Evolutionary conservation across 2,329 filamentous ascomycete genomes (phyloP).

Genomic region (Coniochaeta prunicola): DNA sequence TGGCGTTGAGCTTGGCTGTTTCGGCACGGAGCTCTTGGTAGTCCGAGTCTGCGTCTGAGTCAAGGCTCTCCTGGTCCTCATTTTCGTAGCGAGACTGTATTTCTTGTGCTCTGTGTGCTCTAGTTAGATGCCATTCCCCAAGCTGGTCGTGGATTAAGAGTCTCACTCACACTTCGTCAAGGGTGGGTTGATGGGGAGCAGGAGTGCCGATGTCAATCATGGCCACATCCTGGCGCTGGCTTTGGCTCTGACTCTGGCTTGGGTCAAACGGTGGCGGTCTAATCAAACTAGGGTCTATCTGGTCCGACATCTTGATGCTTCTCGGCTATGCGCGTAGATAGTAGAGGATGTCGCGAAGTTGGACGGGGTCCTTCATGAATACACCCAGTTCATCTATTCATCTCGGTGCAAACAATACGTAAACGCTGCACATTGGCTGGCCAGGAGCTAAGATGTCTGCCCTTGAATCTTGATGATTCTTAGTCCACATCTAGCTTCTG

Average conservation of each 20-base stretch:
- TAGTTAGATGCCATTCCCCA: background rate
- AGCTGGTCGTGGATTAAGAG: background rate
- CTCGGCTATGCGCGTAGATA: background rate
- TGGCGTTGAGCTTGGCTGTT: constrained; percentile 28
- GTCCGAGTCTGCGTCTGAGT: constrained; percentile 33
- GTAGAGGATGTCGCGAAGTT: background rate
- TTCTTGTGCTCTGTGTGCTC: background rate
- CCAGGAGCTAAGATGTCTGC: no score
- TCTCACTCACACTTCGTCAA: background rate
- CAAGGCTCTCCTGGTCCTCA: constrained; percentile 16
- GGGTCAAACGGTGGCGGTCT: background rate
- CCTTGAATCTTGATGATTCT: no score
- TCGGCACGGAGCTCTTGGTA: constrained; percentile 29
- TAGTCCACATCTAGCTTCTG: no score
- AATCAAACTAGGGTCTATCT: background rate
- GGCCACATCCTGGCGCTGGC: background rate
- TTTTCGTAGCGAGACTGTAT: constrained; percentile 9
- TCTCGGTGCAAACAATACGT: background rate
- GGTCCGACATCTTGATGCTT: background rate
- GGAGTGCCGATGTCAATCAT: background rate
- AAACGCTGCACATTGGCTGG: no score
- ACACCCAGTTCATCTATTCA: background rate
- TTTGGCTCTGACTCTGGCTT: background rate
- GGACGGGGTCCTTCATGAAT: background rate
- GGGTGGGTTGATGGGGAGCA: background rate